Evolutionary conservation across 371 early-diverging fungal species (phyloP).

Genomic region (Mucor sp.): DNA sequence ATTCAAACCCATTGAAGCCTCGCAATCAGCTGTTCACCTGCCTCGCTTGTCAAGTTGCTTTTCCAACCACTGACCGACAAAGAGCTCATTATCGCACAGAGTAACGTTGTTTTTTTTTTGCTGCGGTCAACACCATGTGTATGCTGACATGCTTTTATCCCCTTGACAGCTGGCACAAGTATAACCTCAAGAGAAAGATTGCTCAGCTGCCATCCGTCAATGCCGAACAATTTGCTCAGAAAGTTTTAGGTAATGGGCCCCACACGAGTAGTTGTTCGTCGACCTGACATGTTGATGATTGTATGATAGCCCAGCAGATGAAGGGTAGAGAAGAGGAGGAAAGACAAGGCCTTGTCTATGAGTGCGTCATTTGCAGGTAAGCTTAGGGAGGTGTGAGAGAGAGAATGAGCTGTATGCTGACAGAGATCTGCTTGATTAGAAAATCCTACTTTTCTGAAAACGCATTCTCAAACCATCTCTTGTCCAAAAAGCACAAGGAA

Average conservation of each 20-base stretch:
- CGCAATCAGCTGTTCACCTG: slow-evolving; percentile 60
- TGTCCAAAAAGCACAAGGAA: slow-evolving; percentile 93
- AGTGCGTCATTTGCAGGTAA: slow-evolving; percentile 47
- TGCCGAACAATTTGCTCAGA: slow-evolving; percentile 76
- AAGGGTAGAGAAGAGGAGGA: slow-evolving; percentile 46
- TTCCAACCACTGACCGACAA: slow-evolving; percentile 80
- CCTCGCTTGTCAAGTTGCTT: slow-evolving; percentile 84
- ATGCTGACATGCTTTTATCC: neutral
- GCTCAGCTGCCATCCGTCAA: slow-evolving; percentile 75
- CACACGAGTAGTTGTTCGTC: slow-evolving; percentile 5
- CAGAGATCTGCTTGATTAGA: slow-evolving; percentile 10
- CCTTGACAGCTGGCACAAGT: slow-evolving; percentile 74
- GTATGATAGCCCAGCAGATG: slow-evolving; percentile 46
- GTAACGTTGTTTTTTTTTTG: slow-evolving; percentile 21
- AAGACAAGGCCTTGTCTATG: slow-evolving; percentile 39
- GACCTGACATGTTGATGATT: neutral
- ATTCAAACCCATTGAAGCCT: slow-evolving; percentile 29
- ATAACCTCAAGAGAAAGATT: slow-evolving; percentile 88
- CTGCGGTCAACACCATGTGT: neutral
- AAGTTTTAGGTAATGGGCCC: slow-evolving; percentile 48
- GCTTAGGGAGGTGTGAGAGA: too few relatives aligned
- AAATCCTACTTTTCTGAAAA: slow-evolving; percentile 82
- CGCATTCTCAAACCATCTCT: slow-evolving; percentile 84
- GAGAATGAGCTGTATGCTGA: too few relatives aligned
- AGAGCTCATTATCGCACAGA: slow-evolving; percentile 84